A percentile compares a stretch with the other conserved stretches of the same genome.
Evolutionary conservation across 2,329 filamentous ascomycete genomes (phyloP).

Genomic region (Aspergillus udagawae): DNA sequence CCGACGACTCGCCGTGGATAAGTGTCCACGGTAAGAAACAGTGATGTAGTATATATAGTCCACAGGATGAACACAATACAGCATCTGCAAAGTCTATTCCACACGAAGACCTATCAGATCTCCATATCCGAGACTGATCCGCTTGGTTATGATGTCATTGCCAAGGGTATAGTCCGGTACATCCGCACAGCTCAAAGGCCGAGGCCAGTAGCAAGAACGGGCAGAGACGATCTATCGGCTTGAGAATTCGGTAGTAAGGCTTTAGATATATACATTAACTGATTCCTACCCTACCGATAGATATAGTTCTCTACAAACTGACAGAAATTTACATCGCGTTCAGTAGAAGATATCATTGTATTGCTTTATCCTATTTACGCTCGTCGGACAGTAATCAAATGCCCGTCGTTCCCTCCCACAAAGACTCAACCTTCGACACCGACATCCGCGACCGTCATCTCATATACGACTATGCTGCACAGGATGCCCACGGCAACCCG

Average conservation of each 20-base stretch:
- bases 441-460: conserved; percentile 54
- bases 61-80: background rate
- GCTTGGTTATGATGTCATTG: background rate
- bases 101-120: background rate
- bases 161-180: background rate
- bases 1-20: no score
- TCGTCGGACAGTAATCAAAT: background rate
- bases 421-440: conserved; percentile 41
- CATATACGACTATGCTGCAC: conserved; percentile 55
- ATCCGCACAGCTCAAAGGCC: background rate
- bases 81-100: background rate
- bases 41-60: no score
- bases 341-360: background rate
- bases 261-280: no score
- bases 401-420: background rate
- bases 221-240: no score
- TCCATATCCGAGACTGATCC: background rate
- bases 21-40: no score
- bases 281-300: no score
- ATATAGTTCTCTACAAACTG: no score
- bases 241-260: no score
- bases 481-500: conserved; percentile 46
- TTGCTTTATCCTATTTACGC: background rate
- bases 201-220: background rate
- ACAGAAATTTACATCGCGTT: no score